Conservation (phyloP, 2,329 filamentous ascomycete species). For the Paraphoma sp. region DNA sequence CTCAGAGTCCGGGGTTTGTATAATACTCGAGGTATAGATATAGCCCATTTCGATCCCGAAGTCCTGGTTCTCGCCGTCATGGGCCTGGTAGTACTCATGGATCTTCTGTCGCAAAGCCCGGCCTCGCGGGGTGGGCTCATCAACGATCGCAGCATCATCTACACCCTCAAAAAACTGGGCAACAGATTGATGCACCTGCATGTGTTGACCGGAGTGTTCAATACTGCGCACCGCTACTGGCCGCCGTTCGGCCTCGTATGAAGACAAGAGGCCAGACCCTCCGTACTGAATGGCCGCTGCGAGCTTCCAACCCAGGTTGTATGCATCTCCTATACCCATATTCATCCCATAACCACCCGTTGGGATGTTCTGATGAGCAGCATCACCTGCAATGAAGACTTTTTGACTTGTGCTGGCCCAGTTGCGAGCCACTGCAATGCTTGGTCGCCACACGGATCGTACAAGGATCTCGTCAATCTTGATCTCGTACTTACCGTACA, state of each 20-base stretch:
- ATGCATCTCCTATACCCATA: constrained; percentile 44
- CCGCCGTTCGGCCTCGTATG: constrained; percentile 39
- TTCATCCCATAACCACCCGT: constrained; percentile 51
- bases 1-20: constrained; percentile 6
- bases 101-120: constrained; percentile 7
- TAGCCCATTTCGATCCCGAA: constrained; percentile 39
- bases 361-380: constrained; percentile 45
- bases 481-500: constrained; percentile 29
- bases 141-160: neutral
- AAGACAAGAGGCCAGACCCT: constrained; percentile 23
- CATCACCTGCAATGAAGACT: constrained; percentile 23
- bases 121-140: neutral
- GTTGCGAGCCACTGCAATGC: constrained; percentile 23
- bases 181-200: neutral
- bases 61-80: constrained; percentile 35
- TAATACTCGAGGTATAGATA: constrained; percentile 15
- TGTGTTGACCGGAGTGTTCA: constrained; percentile 24
- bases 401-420: constrained; percentile 18
- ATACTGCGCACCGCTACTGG: constrained; percentile 35
- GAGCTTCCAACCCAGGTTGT: constrained; percentile 47
- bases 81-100: constrained; percentile 9
- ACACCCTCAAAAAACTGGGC: neutral
- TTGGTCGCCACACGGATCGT: constrained; percentile 36
- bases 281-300: constrained; percentile 31
- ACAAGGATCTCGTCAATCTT: constrained; percentile 46